Evolutionary conservation across 2,329 filamentous ascomycete species (phyloP).

Genomic region (Aureobasidium sp.): DNA sequence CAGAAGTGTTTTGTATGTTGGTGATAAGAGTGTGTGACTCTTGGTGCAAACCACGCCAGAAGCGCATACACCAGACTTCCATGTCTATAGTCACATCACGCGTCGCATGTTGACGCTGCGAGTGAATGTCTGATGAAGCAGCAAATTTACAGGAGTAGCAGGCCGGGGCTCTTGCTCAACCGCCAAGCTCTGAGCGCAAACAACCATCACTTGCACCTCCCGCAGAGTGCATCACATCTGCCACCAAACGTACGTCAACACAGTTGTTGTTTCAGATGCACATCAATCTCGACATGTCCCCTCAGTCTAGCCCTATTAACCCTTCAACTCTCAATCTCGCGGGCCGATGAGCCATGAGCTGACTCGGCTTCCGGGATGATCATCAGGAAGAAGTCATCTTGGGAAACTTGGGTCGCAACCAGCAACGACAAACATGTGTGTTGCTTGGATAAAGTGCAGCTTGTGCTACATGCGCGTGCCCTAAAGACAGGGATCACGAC

Average conservation of each 20-base stretch:
- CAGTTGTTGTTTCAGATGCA: constrained; percentile 8
- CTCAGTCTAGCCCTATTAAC: background rate
- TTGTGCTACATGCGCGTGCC: background rate
- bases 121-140: background rate
- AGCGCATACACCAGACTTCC: background rate
- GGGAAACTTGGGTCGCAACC: background rate
- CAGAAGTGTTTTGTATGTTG: background rate
- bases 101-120: background rate
- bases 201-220: background rate
- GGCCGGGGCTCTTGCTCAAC: background rate
- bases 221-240: constrained; percentile 2
- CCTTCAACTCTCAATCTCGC: background rate
- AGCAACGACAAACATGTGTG: background rate
- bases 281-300: background rate
- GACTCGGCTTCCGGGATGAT: background rate
- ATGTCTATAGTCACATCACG: background rate
- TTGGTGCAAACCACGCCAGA: background rate
- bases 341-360: background rate
- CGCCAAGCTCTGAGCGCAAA: constrained; percentile 5
- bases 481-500: background rate
- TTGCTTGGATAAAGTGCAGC: background rate
- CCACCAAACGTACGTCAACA: constrained; percentile 4
- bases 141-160: background rate
- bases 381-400: background rate
- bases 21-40: constrained; percentile 5